Evolutionary conservation across 179 eudicot species (phyloP).

Genomic region (Patellifolia procumbens): DNA sequence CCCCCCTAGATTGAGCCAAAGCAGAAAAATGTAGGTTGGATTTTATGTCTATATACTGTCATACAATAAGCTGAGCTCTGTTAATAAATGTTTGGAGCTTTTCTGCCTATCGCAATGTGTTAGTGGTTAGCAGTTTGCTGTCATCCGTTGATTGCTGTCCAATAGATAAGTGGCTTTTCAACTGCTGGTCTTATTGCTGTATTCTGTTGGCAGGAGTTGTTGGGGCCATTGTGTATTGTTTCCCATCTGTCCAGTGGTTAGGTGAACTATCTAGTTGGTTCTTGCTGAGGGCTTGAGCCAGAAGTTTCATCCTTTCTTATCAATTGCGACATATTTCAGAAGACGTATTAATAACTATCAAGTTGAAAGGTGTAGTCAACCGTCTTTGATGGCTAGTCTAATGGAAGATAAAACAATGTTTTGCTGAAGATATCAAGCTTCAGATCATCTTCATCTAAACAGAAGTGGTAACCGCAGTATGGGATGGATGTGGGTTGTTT

Average conservation of each 20-base stretch:
- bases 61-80: background rate
- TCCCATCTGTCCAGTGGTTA: background rate
- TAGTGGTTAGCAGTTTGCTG: background rate
- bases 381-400: background rate
- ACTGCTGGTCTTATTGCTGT: slow-evolving; percentile 22
- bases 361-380: slow-evolving; percentile 11
- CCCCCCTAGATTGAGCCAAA: background rate
- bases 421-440: slow-evolving; percentile 16
- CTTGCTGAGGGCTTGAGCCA: background rate
- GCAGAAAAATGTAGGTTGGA: background rate
- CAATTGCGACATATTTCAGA: background rate
- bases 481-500: slow-evolving; percentile 59
- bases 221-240: background rate
- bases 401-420: slow-evolving; percentile 11
- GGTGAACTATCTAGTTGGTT: background rate
- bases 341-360: background rate
- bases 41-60: background rate
- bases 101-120: background rate
- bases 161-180: background rate
- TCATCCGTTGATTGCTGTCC: background rate
- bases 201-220: slow-evolving; percentile 21
- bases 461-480: slow-evolving; percentile 28
- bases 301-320: background rate
- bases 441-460: slow-evolving; percentile 9
- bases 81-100: background rate